A percentile compares a stretch with the other conserved stretches of the same genome.
Evolutionary conservation across 2,329 filamentous ascomycete genomes (phyloP).

Genomic region (Diplodia scrobiculata): DNA sequence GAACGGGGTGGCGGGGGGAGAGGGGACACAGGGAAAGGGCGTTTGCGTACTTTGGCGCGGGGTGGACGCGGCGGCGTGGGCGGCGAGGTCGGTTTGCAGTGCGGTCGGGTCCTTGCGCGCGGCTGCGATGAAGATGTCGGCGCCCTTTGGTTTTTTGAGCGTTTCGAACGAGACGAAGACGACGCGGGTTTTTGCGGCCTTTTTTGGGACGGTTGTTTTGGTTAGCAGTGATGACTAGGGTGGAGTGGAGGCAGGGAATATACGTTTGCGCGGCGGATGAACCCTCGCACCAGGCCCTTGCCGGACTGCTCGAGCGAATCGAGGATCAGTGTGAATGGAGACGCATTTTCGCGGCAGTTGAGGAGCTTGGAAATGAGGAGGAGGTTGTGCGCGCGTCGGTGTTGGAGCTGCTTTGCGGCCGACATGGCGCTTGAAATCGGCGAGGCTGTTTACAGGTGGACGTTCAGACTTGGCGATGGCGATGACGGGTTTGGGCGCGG

Average conservation of each 20-base stretch:
- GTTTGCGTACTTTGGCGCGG: conserved; percentile 15
- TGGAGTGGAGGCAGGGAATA: neutral
- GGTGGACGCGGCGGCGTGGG: conserved; percentile 31
- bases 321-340: conserved; percentile 81
- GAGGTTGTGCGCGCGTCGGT: conserved; percentile 80
- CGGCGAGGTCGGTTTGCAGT: conserved; percentile 63
- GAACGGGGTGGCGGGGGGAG: no score
- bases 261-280: conserved; percentile 74
- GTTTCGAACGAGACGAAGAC: conserved; percentile 80
- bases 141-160: conserved; percentile 62
- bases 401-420: conserved; percentile 42
- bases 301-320: conserved; percentile 84
- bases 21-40: no score
- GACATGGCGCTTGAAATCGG: conserved; percentile 30
- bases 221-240: no score
- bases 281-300: conserved; percentile 69
- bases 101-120: conserved; percentile 60
- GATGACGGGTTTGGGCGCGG: neutral
- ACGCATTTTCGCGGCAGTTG: conserved; percentile 71
- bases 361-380: conserved; percentile 81
- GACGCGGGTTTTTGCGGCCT: conserved; percentile 61
- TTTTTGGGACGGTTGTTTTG: no score
- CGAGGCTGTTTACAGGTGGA: conserved; percentile 6
- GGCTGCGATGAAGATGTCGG: conserved; percentile 68
- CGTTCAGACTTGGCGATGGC: neutral